A percentile compares a stretch with the other conserved stretches of the same genome.
These are phyloP conservation scores for Suillus cothurnatus DNA, from an alignment of 768 basidiomycete genomes.

Conservation along the genomic window DNA sequence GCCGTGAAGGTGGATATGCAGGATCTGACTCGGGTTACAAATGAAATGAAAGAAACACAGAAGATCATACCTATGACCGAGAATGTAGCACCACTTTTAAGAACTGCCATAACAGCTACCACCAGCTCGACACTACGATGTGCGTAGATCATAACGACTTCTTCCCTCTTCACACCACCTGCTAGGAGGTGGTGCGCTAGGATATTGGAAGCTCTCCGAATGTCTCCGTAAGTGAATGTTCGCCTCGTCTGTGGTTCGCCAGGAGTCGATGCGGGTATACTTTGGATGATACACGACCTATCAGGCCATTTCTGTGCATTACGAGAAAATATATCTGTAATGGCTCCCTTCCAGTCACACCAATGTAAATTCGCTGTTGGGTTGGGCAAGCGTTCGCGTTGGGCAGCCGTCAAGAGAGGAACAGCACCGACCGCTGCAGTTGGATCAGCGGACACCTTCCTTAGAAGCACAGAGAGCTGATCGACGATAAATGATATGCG, in stretches of 20 bases:
- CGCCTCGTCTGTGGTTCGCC: constrained; percentile 51
- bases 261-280: constrained; percentile 43
- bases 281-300: constrained; percentile 88
- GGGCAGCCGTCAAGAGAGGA: constrained; percentile 72
- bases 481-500: constrained; percentile 82
- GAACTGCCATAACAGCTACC: constrained; percentile 93
- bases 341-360: constrained; percentile 97
- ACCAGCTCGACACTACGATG: constrained; percentile 95
- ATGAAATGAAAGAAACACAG: constrained; percentile 4
- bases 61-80: constrained; percentile 84
- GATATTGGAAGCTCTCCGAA: constrained; percentile 84
- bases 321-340: constrained; percentile 89
- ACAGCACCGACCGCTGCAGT: constrained; percentile 74
- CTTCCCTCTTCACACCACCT: constrained; percentile 86
- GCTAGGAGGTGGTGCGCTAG: constrained; percentile 88
- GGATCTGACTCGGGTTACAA: constrained; percentile 63
- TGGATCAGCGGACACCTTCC: constrained; percentile 69
- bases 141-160: constrained; percentile 98
- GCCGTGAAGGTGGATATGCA: constrained; percentile 91
- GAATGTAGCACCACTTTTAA: constrained; percentile 96
- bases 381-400: constrained; percentile 73
- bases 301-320: constrained; percentile 85
- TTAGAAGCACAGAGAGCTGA: constrained; percentile 80
- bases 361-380: constrained; percentile 90
- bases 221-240: constrained; percentile 76